Evolutionary conservation across 148 eudicot genomes (phyloP).

Genomic region (Fallopia convolvulus): DNA sequence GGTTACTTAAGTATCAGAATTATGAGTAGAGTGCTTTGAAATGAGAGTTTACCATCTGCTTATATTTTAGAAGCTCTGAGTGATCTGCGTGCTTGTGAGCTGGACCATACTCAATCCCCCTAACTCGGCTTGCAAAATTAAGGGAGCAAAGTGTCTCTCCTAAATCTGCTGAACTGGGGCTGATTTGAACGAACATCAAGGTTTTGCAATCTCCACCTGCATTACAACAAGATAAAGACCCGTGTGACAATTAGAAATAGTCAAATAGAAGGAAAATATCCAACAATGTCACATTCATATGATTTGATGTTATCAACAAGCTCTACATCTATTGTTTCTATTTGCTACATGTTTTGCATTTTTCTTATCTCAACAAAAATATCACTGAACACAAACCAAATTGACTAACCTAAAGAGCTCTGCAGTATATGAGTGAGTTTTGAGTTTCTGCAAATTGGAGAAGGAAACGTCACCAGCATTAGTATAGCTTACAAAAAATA

Average conservation of each 20-base stretch:
- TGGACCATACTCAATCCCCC: constrained; percentile 88
- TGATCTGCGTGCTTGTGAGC: constrained; percentile 72
- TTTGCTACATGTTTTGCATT: no score
- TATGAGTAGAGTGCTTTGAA: neutral
- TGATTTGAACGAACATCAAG: constrained; percentile 90
- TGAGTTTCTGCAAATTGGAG: constrained; percentile 53
- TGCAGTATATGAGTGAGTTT: constrained; percentile 96
- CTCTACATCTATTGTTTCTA: neutral
- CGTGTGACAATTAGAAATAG: constrained; percentile 15
- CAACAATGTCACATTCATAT: neutral
- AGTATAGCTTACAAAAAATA: neutral
- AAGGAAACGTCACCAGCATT: neutral
- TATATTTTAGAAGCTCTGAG: constrained; percentile 68
- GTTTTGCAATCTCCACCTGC: constrained; percentile 98
- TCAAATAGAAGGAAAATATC: neutral
- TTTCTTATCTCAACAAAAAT: neutral
- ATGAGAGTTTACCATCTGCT: constrained; percentile 45
- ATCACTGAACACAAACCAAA: neutral
- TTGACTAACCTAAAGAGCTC: constrained; percentile 78
- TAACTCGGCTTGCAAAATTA: constrained; percentile 85
- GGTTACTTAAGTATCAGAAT: neutral
- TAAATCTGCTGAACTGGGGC: constrained; percentile 62
- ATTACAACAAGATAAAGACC: constrained; percentile 1
- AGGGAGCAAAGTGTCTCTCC: constrained; percentile 94
- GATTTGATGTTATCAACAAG: neutral